phyloP scores from a whole-genome alignment of 495 filamentous ascomycete species.

The Penicillium flavigenum region DNA sequence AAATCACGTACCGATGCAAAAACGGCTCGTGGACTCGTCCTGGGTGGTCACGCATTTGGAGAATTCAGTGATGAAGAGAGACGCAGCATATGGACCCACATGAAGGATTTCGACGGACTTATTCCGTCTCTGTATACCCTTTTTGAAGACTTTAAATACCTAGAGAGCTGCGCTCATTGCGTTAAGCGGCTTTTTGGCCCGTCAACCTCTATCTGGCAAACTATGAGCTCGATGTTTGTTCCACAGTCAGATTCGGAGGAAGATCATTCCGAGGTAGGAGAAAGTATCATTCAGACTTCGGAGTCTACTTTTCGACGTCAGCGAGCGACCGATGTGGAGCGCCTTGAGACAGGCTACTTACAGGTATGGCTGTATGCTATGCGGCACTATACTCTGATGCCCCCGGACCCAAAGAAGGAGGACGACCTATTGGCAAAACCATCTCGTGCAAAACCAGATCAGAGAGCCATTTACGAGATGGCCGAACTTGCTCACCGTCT shows the following conservation, averaged over 20 bases:
- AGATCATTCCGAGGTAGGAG: too few relatives aligned
- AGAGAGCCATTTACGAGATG: conserved; percentile 30
- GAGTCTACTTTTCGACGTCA: conserved; percentile 22
- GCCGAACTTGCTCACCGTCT: conserved; percentile 28
- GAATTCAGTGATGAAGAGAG: conserved; percentile 29
- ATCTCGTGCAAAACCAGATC: conserved; percentile 23
- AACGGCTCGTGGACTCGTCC: conserved; percentile 9
- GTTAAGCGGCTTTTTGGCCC: conserved; percentile 29
- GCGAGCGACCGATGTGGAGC: conserved; percentile 7
- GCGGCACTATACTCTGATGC: conserved; percentile 28
- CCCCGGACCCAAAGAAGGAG: conserved; percentile 23
- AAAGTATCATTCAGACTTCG: conserved; percentile 31
- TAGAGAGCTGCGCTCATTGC: conserved; percentile 26
- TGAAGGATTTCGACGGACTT: conserved; percentile 24
- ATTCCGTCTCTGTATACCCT: conserved; percentile 37
- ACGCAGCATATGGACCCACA: conserved; percentile 19
- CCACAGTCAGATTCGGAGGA: too few relatives aligned
- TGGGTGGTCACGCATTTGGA: conserved; percentile 26
- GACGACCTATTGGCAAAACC: conserved; percentile 25
- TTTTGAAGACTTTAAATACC: conserved; percentile 37
- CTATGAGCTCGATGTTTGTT: conserved; percentile 17
- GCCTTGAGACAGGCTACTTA: conserved; percentile 23
- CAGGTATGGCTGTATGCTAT: conserved; percentile 33
- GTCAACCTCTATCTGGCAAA: conserved; percentile 11
- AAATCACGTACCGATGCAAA: conserved; percentile 8